phyloP scores from a whole-genome alignment of 352 stramenopile genomes.

The Phytophthora ohioensis region DNA sequence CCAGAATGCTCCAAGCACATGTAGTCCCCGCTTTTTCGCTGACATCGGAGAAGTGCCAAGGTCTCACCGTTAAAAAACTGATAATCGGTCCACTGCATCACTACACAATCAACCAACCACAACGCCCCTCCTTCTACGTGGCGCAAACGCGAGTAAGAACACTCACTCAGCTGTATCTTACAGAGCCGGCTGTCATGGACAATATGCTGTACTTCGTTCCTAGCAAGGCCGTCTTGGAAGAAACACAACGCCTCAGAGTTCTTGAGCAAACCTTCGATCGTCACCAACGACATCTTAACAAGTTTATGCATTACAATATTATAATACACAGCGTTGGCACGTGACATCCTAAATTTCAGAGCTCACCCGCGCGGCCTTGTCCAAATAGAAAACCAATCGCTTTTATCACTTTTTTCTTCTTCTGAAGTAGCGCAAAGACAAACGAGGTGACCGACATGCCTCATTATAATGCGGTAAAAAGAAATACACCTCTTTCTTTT shows the following conservation, averaged over 20 bases:
- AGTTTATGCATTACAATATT: no score
- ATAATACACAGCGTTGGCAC: no score
- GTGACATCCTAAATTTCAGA: no score
- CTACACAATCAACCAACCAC: not conserved
- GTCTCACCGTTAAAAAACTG: slow-evolving; percentile 17
- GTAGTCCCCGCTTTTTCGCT: slow-evolving; percentile 10
- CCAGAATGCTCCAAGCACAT: not conserved
- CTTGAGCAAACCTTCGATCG: not conserved
- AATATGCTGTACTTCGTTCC: not conserved
- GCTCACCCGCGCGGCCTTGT: no score
- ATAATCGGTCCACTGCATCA: slow-evolving; percentile 7
- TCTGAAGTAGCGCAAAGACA: no score
- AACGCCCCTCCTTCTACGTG: slow-evolving; percentile 16
- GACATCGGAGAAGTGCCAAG: slow-evolving; percentile 19
- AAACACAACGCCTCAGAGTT: not conserved
- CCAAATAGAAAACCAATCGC: no score
- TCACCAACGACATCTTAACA: no score
- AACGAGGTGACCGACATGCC: no score
- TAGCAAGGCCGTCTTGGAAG: not conserved
- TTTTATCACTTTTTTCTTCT: no score
- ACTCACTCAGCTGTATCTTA: slow-evolving; percentile 3
- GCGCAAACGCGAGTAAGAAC: slow-evolving; percentile 13
- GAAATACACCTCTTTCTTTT: no score
- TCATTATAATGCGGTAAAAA: no score
- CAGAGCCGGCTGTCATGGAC: not conserved